These are phyloP conservation scores for Cytidiella melzeri DNA, from an alignment of 768 basidiomycete species.

Conservation along the genomic window DNA sequence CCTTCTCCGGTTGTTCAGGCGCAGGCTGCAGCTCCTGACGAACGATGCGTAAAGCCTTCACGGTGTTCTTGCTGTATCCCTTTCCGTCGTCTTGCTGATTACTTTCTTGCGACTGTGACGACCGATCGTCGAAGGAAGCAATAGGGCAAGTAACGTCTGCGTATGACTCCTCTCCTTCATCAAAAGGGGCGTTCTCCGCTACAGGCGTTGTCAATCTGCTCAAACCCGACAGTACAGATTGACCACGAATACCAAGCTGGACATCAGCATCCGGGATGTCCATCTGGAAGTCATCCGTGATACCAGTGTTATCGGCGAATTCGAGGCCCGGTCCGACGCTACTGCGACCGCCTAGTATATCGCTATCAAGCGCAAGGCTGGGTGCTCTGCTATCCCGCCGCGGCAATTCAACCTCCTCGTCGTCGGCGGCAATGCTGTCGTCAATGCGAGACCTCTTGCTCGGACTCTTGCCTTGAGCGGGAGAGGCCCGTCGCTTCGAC, in stretches of 20 bases:
- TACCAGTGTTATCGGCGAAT: constrained; percentile 51
- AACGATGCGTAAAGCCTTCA: constrained; percentile 74
- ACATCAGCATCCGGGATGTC: constrained; percentile 43
- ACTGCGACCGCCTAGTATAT: constrained; percentile 43
- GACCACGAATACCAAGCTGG: constrained; percentile 28
- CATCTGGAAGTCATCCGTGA: constrained; percentile 68
- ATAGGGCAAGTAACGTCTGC: constrained; percentile 72
- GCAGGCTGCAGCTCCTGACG: constrained; percentile 62
- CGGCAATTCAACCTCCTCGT: constrained; percentile 66
- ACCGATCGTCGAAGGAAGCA: constrained; percentile 69
- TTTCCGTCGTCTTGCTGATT: constrained; percentile 49
- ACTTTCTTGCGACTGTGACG: constrained; percentile 40
- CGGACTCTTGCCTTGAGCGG: constrained; percentile 45
- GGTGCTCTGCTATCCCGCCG: constrained; percentile 60
- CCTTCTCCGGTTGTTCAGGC: constrained; percentile 45
- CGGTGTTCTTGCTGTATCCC: constrained; percentile 85
- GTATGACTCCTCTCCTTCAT: constrained; percentile 60
- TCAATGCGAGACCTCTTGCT: constrained; percentile 56
- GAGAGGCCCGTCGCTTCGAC: constrained; percentile 58
- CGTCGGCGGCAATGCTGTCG: constrained; percentile 32
- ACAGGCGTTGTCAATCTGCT: constrained; percentile 64
- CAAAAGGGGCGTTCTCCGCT: constrained; percentile 41
- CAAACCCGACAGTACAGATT: constrained; percentile 49
- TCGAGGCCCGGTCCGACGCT: constrained; percentile 47
- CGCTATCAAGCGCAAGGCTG: constrained; percentile 52